Evolutionary conservation across 495 filamentous ascomycete species (phyloP), one percentile per base, ranked within the genome.

Genomic region (Penicillium manginii): DNA sequence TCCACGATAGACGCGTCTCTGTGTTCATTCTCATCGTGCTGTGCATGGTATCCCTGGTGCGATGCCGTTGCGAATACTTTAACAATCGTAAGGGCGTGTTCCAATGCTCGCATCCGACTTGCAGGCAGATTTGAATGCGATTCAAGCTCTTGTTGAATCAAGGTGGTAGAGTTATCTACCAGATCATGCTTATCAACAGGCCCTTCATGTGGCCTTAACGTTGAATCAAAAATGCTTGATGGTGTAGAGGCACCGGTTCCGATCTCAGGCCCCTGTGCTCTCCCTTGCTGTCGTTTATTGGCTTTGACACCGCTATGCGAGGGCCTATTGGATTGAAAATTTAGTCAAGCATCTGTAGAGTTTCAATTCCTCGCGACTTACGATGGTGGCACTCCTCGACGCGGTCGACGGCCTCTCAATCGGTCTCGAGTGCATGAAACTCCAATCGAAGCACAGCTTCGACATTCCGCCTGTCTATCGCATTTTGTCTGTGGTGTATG

Each of bases 21-120:
- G 15, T 43, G 12, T 43, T 9, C 40, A 18, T 43, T n/a, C 15
- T 43, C 40, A 10, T 17, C 40, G 40, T 43, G 40, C 15, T 43
- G 40, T n/a, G n/a, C n/a, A 43, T 43, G 40, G 4, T 43, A 12
- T 43, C 15, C 17, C 40, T 43, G 40, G 19, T 43, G 40, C 8
- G 40, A 43, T 9, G 40, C 40, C 8, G 40, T 43, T 9, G 40
- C 40, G 40, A 43, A 43, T 43, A n/a, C n/a, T 43, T 43, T 43
- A 8, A 43, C 40, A 19, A 43, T 43, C n/a, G 40, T 43, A 17
- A 43, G 40, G 40, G 40, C 40, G 17, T 43, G 17, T 18, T 43
- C 40, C 6, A 43, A 43, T 43, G 17, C 40, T 9, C 40, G 40
- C 40, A 19, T 43, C n/a, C 40, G 40, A 17, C 40, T 18, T n/a